Evolutionary conservation across 139 green algal species (phyloP), one percentile per base, ranked within the genome.

Genomic region (Coelastrella sp.): DNA sequence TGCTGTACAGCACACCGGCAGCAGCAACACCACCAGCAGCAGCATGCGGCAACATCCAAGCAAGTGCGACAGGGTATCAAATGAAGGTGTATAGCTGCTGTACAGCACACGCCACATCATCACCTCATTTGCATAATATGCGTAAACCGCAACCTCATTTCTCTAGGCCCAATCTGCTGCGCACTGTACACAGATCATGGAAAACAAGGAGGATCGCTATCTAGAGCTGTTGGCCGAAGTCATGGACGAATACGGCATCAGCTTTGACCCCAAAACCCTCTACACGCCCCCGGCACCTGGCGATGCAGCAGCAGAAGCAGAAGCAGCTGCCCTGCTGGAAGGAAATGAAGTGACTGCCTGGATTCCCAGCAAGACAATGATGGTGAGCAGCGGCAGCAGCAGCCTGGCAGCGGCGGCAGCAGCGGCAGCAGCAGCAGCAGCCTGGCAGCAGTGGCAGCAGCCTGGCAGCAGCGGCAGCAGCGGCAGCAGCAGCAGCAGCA

Each of bases 321-420:
- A 25, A n/a, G 74, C 58, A 25, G 63, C 84, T 25, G 19, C 59
- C n/a, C 58, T 90, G 73, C 56, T 90, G 73, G 6, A 84, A 58
- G 19, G 24, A 11, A 49, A 90, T 66, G 85, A 90, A 10, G 74
- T 84, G 0, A 27, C 61, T 12, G 20, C 59, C 8, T 90, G 85
- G 85, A 56, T 84, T 7, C 85, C 85, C 7, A 80, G 65, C 27
- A 90, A 90, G 59, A 66, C 22, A 10, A 76, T 61, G 56, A 90
- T 75, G 85, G 85, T 90, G 58, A 59, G 85, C 10, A 17, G 24
- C 15, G 8, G 25, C 17, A 58, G 74, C 8, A 19, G 25, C 25
- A n/a, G n/a, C n/a, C n/a, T n/a, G n/a, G n/a, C n/a, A 72, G 12
- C 12, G 12, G 63, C 63, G 12, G 63, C 63, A 72, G 12, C 63